Base-by-base conservation (phyloP, 495 filamentous ascomycete species). In the Hyaloscypha finlandica region DNA sequence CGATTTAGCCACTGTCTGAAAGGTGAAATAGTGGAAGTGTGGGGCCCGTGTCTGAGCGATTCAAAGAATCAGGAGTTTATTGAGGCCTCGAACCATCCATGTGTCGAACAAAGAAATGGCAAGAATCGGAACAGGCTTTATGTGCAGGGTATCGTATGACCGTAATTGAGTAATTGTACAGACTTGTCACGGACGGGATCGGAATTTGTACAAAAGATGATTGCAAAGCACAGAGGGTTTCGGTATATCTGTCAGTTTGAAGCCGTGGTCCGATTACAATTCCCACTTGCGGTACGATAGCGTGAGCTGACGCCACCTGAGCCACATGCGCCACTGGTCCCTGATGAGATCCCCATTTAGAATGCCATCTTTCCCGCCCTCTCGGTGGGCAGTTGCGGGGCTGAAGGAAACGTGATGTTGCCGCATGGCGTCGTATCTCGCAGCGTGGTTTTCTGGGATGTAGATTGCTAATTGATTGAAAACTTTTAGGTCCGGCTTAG, bases 191-290 rank as follows among this genome's bases (percentile, higher is more conserved):
- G 53, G 53, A n/a, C 6, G n/a, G 19, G 8, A 16, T 37, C 11
- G 33, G n/a, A 59, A 20, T 56, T 58, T 64, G 39, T 59, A 59
- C 66, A 64, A 14, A 67, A 39, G 31, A 57, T 64, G 60, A 68
- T 70, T 70, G 30, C 55, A 70, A 70, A 70, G 48, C 63, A 66
- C 63, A 11, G 16, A 16, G 42, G 29, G 63, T 66, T 70, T 69
- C 32, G 48, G 67, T 65, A 65, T 61, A 66, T 66, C 63, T 70
- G 68, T 66, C 64, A 32, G 42, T 65, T 55, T 32, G 37, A 55
- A 22, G 31, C 48, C 22, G 68, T 70, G 68, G 59, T 66, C 56
- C 68, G 68, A 66, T 63, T 66, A 65, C 57, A 61, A 64, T 22
- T 58, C 8, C 8, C 19, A 19, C 25, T 16, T 25, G 33, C 35